Evolutionary conservation across 2,329 filamentous ascomycete genomes (phyloP), one percentile per base, ranked within the genome.

Genomic region (Pseudomassariella vexata): DNA sequence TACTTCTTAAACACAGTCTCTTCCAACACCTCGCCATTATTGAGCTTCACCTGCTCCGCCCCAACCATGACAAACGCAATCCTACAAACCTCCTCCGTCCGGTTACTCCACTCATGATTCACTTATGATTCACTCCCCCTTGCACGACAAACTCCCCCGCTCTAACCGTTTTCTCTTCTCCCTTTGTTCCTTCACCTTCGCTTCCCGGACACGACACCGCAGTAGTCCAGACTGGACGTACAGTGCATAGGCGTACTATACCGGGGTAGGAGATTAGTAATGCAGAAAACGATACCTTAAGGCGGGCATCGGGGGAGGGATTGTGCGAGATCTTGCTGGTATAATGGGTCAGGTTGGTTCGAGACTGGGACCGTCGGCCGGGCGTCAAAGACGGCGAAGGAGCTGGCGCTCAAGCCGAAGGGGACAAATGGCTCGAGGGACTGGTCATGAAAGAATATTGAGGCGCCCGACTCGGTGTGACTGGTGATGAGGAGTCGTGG

Each of bases 81-180:
- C 16, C 58, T 49, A 29, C 60, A 65, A 11, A 53, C 38, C 27
- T 57, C 52, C 3, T 50, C 39, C 0, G 53, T 52, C 11, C 55
- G 49, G 36, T 70, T 68, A 11, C 54, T 44, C 90, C 66, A 71
- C 9, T 49, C 46, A 44, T 71, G 67, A 34, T 60, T 66, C 7
- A 71, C 9, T 49, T 46, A 44, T 71, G 67, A 34, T 60, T 66
- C 7, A 52, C 55, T 0, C 65, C 66, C 24, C 59, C 48, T 44
- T 66, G 57, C 0, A 66, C 49, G 20, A 65, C 46, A n/a, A 57
- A 41, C 25, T 68, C 62, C 9, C 62, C 62, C 3, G 46, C 42
- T 18, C 37, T 38, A 3, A 66, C 17, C 5, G 46, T 51, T 38
- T 49, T 62, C 45, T 62, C 60, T 29, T 59, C 60, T 5, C 63